Base-by-base conservation (phyloP, 2,329 filamentous ascomycete species). In the Aspergillus amoenus region DNA sequence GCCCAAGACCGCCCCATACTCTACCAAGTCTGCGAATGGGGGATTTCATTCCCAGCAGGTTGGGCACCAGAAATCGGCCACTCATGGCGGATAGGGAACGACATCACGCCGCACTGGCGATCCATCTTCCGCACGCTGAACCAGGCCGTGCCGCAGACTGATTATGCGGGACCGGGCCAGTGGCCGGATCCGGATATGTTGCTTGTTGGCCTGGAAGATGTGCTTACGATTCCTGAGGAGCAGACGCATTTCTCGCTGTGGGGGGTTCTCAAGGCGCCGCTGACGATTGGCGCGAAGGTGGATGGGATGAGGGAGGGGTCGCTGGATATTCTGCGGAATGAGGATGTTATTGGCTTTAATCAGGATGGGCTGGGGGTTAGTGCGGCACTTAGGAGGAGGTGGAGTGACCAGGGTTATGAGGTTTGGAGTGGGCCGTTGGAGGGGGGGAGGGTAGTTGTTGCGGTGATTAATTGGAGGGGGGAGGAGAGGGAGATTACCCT, bases 301-400 rank as follows among this genome's bases (percentile, higher is more conserved):
- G 68, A 63, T 0, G 54, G 76, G 3, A 77, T 79, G 0, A 72
- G 74, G 1, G 55, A 67, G 0, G 66, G 69, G 0, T 81, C 80
- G 0, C 64, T 82, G 13, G 68, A 69, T 5, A 70, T 81, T 15
- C 66, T 82, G 46, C 73, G 72, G 1, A 85, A 85, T 67, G 72
- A 76, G 24, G 82, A 84, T 54, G 78, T 84, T 21, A 81, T 87
- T 22, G 78, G 78, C 0, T 81, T 84, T 64, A 86, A 86, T 62
- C 83, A 86, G 61, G 84, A 86, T 62, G 58, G 78, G 0, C 68
- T 85, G 0, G 82, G 77, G 0, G 70, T 79, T 52, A 81, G 82
- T 44, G 81, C 82, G 0, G 73, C 74, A n/a, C 70, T 87, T 1
- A 67, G 79, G 1, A 70, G 79, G 4, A 73, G 81, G 5, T 78